phyloP scores from a whole-genome alignment of 805 yeast species.

The Kuraishia piskuri region DNA sequence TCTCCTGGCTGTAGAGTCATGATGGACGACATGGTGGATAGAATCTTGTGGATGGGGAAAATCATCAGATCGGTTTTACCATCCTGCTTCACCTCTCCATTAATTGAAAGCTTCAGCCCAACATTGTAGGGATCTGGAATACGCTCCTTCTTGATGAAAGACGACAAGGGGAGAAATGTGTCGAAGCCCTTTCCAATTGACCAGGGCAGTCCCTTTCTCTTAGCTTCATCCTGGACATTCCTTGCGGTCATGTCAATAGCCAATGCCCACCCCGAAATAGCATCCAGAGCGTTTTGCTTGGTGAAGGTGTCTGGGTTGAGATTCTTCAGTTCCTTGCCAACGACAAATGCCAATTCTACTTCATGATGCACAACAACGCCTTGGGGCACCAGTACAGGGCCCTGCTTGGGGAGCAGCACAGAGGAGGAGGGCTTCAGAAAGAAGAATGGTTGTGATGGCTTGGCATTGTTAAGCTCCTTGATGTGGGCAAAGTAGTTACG shows the following conservation, averaged over 20 bases:
- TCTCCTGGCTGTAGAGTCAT: slow-evolving; percentile 93
- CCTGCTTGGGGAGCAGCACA: slow-evolving; percentile 54
- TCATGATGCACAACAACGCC: slow-evolving; percentile 86
- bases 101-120: slow-evolving; percentile 53
- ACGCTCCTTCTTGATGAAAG: slow-evolving; percentile 53
- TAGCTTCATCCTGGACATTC: slow-evolving; percentile 92
- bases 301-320: slow-evolving; percentile 47
- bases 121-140: slow-evolving; percentile 73
- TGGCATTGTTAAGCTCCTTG: slow-evolving; percentile 73
- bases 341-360: slow-evolving; percentile 78
- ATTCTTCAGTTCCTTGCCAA: slow-evolving; percentile 57
- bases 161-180: slow-evolving; percentile 85
- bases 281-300: slow-evolving; percentile 59
- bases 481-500: slow-evolving; percentile 97
- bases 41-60: slow-evolving; percentile 74
- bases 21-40: slow-evolving; percentile 73
- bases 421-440: slow-evolving; percentile 86
- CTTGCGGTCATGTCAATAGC: slow-evolving; percentile 95
- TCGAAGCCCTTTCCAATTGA: slow-evolving; percentile 94
- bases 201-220: slow-evolving; percentile 94
- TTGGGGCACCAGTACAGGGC: slow-evolving; percentile 76
- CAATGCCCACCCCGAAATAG: slow-evolving; percentile 80
- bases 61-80: slow-evolving; percentile 81
- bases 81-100: slow-evolving; percentile 61
- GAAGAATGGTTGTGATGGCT: slow-evolving; percentile 85